Base-by-base conservation (phyloP, 2,329 filamentous ascomycete species). In the Stachybotrys echinatus region DNA sequence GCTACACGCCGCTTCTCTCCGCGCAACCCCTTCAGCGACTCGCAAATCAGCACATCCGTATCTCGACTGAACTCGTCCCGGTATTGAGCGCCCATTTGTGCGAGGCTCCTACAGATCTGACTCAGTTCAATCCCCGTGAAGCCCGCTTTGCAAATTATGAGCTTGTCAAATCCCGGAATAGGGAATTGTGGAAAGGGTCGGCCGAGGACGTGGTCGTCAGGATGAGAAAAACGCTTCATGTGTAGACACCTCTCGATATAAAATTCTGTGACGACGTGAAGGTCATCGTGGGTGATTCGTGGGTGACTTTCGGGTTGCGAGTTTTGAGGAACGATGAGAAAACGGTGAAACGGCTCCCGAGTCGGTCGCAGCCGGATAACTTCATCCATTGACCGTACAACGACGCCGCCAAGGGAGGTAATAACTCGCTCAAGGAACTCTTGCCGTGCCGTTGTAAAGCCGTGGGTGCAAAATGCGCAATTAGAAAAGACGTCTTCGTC, bases 201-300 rank as follows among this genome's bases (percentile, higher is more conserved):
- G 51, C 89, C 91, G 21, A 95, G 78, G 39, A 88, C 77, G 21
- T 94, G 84, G 5, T 81, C 74, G 47, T 75, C 72, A 5, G 91
- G 89, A 23, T 87, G 74, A 44, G 89, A 75, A 58, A 92, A 80
- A 22, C 71, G 73, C 66, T 89, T 94, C 55, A 82, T 81, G 63
- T 92, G 84, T 38, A 99, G 73, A 64, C 92, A 97, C 45, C 84
- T 83, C 69, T 99, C 94, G 48, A 99, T 77, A 80, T 92, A 99
- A 77, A 94, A 95, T 63, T 96, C 91, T 12, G 91, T 97, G 27
- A 95, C 84, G 42, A 79, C 64, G 47, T 75, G 64, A 7, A 80
- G 61, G 23, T 66, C 54, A 19, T 69, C 71, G 44, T 71, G 65
- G 5, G 61, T 59, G 8, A 63, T 50, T 8, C 56, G 58, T 8